phyloP scores from a whole-genome alignment of 257 asterid species.

The Solanum pimpinellifolium region DNA sequence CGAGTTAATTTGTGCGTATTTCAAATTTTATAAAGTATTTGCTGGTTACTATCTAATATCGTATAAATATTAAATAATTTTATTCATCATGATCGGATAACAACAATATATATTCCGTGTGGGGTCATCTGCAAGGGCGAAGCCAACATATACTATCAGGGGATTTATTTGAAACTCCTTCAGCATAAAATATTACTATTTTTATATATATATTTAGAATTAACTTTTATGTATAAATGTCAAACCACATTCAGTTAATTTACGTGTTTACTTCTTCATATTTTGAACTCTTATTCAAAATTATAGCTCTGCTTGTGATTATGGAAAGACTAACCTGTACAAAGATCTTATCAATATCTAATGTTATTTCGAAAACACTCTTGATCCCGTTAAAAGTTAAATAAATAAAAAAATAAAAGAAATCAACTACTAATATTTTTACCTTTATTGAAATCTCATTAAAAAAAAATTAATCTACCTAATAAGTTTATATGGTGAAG shows the following conservation, averaged over 20 bases:
- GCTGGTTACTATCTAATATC: background rate
- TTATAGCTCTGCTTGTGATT: no score
- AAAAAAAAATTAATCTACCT: background rate
- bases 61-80: background rate
- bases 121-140: background rate
- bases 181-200: no score
- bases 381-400: fast-evolving
- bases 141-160: background rate
- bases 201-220: no score
- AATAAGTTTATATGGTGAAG: background rate
- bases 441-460: background rate
- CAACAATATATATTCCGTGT: background rate
- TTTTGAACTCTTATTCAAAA: no score
- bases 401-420: no score
- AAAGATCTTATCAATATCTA: background rate
- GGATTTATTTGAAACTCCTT: no score
- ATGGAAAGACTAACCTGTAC: no score
- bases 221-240: no score
- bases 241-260: background rate
- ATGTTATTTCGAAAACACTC: background rate
- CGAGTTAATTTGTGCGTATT: background rate
- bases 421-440: background rate
- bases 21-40: background rate
- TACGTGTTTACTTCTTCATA: no score
- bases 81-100: background rate